Evolutionary conservation across 2,329 filamentous ascomycete species (phyloP).

Genomic region (Alternaria triticina): DNA sequence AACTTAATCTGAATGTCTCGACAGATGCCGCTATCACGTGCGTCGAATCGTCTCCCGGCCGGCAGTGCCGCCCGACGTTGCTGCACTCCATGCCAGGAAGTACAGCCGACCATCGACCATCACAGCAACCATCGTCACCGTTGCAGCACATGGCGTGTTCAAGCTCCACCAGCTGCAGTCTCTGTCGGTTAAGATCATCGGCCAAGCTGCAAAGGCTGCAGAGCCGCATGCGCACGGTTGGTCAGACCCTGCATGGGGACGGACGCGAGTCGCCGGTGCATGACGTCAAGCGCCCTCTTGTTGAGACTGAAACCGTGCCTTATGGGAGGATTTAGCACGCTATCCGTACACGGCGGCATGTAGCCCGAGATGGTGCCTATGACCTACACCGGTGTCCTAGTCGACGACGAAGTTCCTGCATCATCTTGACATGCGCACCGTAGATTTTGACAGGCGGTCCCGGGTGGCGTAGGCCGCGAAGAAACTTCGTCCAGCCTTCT

Average conservation of each 20-base stretch:
- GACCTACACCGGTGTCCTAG: background rate
- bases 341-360: constrained; percentile 19
- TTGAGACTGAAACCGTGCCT: constrained; percentile 27
- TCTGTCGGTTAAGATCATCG: constrained; percentile 32
- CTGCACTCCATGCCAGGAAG: constrained; percentile 14
- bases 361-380: constrained; percentile 14
- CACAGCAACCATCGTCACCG: constrained; percentile 16
- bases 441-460: background rate
- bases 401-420: constrained; percentile 4
- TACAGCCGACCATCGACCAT: constrained; percentile 16
- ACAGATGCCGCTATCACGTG: background rate
- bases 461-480: background rate
- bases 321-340: constrained; percentile 23
- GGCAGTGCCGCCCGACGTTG: constrained; percentile 6
- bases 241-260: constrained; percentile 29
- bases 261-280: constrained; percentile 9
- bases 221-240: constrained; percentile 35
- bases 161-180: constrained; percentile 19
- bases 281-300: constrained; percentile 31
- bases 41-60: constrained; percentile 7
- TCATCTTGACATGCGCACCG: background rate
- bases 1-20: background rate
- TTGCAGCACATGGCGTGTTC: constrained; percentile 19
- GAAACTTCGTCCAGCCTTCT: background rate
- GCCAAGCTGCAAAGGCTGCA: constrained; percentile 37